These are phyloP conservation scores for Lenwebbia sp. DNA, from an alignment of 345 rosid species.

Conservation along the genomic window DNA sequence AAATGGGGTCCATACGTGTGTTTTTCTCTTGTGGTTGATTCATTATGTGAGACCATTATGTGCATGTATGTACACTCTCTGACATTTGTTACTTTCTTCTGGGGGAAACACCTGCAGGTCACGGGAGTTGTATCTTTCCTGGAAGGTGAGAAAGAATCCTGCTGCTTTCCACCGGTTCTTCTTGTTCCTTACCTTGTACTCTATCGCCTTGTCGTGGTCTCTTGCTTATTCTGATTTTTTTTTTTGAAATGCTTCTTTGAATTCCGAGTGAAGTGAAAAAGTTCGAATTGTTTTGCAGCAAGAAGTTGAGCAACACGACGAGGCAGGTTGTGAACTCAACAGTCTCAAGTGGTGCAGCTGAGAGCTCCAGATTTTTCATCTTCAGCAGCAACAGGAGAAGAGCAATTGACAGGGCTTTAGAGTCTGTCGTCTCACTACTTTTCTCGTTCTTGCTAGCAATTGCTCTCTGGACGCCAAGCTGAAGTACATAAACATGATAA, in stretches of 20 bases:
- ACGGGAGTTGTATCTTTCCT: slow-evolving; percentile 83
- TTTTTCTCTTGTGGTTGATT: not conserved
- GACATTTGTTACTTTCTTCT: not conserved
- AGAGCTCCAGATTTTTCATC: slow-evolving; percentile 10
- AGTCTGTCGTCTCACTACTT: slow-evolving; percentile 14
- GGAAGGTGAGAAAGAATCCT: slow-evolving; percentile 59
- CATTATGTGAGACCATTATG: not conserved
- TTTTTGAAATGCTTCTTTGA: not conserved
- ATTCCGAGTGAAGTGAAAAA: not conserved
- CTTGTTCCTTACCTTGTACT: not conserved
- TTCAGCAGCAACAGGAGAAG: slow-evolving; percentile 18
- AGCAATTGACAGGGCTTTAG: slow-evolving; percentile 7
- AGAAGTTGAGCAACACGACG: slow-evolving; percentile 57
- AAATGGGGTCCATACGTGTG: not conserved
- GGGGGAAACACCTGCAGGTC: slow-evolving; percentile 40
- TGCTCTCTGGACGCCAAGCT: slow-evolving; percentile 16
- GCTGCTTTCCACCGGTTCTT: not conserved
- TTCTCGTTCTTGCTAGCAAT: slow-evolving; percentile 30
- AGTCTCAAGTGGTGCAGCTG: slow-evolving; percentile 27
- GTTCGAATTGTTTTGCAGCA: slow-evolving; percentile 31
- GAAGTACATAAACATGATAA: not conserved
- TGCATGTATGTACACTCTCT: not conserved
- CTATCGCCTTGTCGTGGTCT: not conserved
- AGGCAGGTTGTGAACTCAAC: slow-evolving; percentile 52
- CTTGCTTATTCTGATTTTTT: not conserved